Evolutionary conservation across 163 green algal species (phyloP).

Genomic region (Volvox carteri): DNA sequence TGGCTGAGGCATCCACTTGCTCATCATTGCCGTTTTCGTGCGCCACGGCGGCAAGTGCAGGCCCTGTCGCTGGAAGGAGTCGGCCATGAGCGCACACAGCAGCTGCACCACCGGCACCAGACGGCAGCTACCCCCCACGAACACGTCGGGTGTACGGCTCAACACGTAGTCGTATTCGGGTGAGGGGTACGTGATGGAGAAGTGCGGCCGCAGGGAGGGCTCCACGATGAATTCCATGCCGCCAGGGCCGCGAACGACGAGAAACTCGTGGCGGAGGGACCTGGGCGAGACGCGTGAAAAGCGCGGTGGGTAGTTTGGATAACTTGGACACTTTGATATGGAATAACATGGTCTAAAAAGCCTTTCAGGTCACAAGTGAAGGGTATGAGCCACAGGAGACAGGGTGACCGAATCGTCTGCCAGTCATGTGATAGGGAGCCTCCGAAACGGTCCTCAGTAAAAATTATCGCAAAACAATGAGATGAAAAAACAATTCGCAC

Average conservation of each 20-base stretch:
- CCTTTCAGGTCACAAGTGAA: too few relatives aligned
- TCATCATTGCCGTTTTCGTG: constrained; percentile 72
- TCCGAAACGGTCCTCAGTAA: too few relatives aligned
- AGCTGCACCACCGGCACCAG: constrained; percentile 69
- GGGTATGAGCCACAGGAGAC: too few relatives aligned
- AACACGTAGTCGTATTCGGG: constrained; percentile 62
- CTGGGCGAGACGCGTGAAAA: not conserved
- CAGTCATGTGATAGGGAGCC: too few relatives aligned
- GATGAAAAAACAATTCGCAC: too few relatives aligned
- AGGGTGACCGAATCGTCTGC: too few relatives aligned
- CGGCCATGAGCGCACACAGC: constrained; percentile 76
- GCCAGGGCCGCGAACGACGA: constrained; percentile 39
- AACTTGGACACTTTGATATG: too few relatives aligned
- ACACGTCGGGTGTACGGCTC: constrained; percentile 58
- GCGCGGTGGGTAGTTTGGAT: too few relatives aligned
- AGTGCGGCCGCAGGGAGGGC: constrained; percentile 68
- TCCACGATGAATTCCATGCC: constrained; percentile 65
- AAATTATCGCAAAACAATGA: too few relatives aligned
- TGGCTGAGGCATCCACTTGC: constrained; percentile 74
- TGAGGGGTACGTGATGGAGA: constrained; percentile 69
- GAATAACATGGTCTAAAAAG: too few relatives aligned
- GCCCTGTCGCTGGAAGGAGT: constrained; percentile 75
- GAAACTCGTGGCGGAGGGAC: constrained; percentile 39
- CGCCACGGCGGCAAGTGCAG: constrained; percentile 82
- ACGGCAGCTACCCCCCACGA: constrained; percentile 63